Evolutionary conservation across 805 yeast genomes (phyloP), one percentile per base, ranked within the genome.

Genomic region (Komagataella mondaviorum): DNA sequence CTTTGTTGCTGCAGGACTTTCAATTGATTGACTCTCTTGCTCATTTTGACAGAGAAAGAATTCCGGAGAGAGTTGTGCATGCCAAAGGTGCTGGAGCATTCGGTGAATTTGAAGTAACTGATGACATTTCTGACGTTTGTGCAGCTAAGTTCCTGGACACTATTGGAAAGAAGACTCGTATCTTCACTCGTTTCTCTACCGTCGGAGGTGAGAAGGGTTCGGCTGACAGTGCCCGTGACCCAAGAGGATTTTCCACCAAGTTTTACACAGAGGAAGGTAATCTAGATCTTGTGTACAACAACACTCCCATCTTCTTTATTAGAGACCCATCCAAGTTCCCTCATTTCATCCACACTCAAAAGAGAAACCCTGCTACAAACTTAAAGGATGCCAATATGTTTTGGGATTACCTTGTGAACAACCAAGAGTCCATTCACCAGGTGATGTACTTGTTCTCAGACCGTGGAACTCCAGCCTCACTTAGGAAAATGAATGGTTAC

Each of bases 51-150:
- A 76, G 95, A 58, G 96, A 88, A 69, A 74, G 96, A 68, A 84
- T 88, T 56, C 96, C 96, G 10, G 96, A 88, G 71, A 76, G 96
- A 69, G 95, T 88, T 52, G 96, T 88, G 43, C 96, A 88, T 63
- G 96, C 96, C 51, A 88, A 88, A 65, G 96, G 96, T 58, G 85
- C 90, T 12, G 96, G 96, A 63, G 96, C 96, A 7, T 86, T 74
- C 64, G 96, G 96, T 57, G 77, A 74, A 57, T 88, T 88, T 64
- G 95, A 85, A 66, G 90, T 84, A 50, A 88, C 96, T 10, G 91
- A 88, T 59, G 95, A 87, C 60, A 81, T 87, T 61, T 70, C 87
- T 7, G 91, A 85, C 63, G 61, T 85, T 48, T 79, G 85, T 62
- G 72, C 76, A 23, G 81, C 93, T 49, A 78, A 78, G 52, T 85